Conservation (phyloP, 805 yeast genomes). For the Ogataea populi-albae region DNA sequence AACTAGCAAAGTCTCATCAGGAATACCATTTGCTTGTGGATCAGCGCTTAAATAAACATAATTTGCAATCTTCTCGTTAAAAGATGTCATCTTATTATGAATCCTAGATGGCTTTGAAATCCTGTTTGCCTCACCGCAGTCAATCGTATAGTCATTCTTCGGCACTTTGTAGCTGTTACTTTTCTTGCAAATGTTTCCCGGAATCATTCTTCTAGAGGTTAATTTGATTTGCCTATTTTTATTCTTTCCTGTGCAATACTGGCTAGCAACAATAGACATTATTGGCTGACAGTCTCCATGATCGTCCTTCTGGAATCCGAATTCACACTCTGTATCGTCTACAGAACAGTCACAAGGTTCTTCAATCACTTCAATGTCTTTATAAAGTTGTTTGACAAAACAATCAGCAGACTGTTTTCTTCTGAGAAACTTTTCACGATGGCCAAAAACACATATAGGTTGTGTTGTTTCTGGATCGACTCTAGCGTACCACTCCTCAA, state of each 20-base stretch:
- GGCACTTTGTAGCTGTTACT: slow-evolving; percentile 21
- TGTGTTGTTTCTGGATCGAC: slow-evolving; percentile 28
- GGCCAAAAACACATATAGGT: slow-evolving; percentile 66
- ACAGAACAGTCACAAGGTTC: slow-evolving; percentile 63
- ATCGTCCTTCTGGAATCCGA: slow-evolving; percentile 39
- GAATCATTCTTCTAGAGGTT: slow-evolving; percentile 25
- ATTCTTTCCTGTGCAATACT: slow-evolving; percentile 23
- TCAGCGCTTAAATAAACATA: slow-evolving; percentile 63
- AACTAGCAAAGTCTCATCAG: slow-evolving; percentile 65
- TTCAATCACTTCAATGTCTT: slow-evolving; percentile 44
- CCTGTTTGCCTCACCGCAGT: slow-evolving; percentile 34
- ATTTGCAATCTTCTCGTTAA: slow-evolving; percentile 52
- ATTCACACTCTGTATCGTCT: slow-evolving; percentile 70
- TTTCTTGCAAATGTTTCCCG: slow-evolving; percentile 26
- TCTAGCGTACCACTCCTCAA: slow-evolving; percentile 64
- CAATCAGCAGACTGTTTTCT: slow-evolving; percentile 67
- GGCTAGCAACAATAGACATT: slow-evolving; percentile 12
- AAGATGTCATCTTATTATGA: slow-evolving; percentile 36
- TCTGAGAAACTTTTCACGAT: slow-evolving; percentile 57
- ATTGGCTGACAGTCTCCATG: slow-evolving; percentile 48
- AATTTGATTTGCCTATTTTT: slow-evolving; percentile 19
- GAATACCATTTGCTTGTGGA: slow-evolving; percentile 31
- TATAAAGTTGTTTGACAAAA: slow-evolving; percentile 47
- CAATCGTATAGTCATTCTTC: slow-evolving; percentile 28
- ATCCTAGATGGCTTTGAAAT: slow-evolving; percentile 30